Percentiles rank a stretch among this genome's conserved stretches.
phyloP scores from a whole-genome alignment of 768 basidiomycete genomes.

The Panaeolus papilionaceus region DNA sequence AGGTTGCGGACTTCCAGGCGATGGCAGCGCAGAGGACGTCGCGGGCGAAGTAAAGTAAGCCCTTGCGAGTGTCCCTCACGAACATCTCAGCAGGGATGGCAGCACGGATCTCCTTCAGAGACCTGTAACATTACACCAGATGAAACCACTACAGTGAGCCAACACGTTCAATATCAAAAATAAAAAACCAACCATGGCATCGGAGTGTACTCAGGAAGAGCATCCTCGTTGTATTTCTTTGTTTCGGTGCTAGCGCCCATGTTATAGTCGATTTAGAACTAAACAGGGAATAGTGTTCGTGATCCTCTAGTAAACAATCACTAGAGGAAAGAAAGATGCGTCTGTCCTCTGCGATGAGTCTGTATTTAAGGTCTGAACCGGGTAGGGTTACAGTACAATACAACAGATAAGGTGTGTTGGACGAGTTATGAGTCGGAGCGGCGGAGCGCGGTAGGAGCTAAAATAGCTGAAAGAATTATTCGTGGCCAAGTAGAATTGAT shows the following conservation, averaged over 20 bases:
- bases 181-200: conserved; percentile 48
- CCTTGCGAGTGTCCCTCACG: conserved; percentile 45
- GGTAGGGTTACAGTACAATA: neutral
- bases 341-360: neutral
- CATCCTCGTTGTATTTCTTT: conserved; percentile 42
- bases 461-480: no score
- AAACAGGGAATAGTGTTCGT: neutral
- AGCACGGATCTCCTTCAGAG: conserved; percentile 55
- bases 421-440: no score
- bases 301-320: neutral
- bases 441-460: no score
- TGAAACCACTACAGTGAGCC: neutral
- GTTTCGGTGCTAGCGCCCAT: neutral
- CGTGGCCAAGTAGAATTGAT: no score
- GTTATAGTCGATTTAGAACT: neutral
- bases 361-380: neutral
- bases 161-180: neutral
- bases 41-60: conserved; percentile 49
- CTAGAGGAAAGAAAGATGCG: neutral
- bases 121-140: conserved; percentile 34
- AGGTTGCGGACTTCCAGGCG: conserved; percentile 49
- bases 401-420: no score
- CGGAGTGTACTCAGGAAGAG: conserved; percentile 48
- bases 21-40: conserved; percentile 52
- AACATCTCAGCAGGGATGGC: conserved; percentile 56